Evolutionary conservation across 345 rosid genomes (phyloP), one percentile per base, ranked within the genome.

Genomic region (Sapria himalayana): DNA sequence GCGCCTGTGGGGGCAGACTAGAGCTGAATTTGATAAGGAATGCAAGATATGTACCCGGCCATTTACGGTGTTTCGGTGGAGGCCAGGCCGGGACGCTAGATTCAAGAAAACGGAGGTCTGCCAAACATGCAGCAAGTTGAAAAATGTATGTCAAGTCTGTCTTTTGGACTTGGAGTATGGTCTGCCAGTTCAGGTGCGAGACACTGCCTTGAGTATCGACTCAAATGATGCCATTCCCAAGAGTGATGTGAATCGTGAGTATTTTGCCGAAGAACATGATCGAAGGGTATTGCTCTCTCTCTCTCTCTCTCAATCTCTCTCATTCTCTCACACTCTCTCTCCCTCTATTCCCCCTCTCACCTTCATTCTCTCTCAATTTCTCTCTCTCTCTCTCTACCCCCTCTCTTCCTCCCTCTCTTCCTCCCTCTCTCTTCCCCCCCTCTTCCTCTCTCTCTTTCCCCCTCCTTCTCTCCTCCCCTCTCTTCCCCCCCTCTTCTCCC

Each of bases 91-190:
- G 3, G 86, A 81, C 52, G 81, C 94, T 5, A 67, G 96, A 42
- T 78, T 64, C 64, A 85, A 85, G 71, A 85, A 85, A 54, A 63
- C 79, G 0, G 96, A 85, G 61, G 49, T 81, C 57, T 81, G 96
- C 60, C 96, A 85, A 56, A 85, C 96, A 9, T 85, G 96, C 45
- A 74, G 94, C 43, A 85, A 85, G 66, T 54, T 85, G 58, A 81
- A 85, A 59, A 85, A 85, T 55, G 94, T 76, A n/a, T 85, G 98
- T 43, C 94, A 89, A 76, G 98, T 89, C 33, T 89, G 94, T 55
- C 93, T 89, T 48, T 39, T 89, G 64, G 98, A 89, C 59, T 82
- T 82, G 14, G 94, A 89, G 57, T 89, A 89, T 40, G 92, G 96
- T 23, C 64, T 85, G 70, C 94, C 94, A 0, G 96, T 85, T 59